These are phyloP conservation scores for Rhizoclosmatium globosum DNA, from an alignment of 192 early-diverging fungal genomes.

Conservation along the genomic window DNA sequence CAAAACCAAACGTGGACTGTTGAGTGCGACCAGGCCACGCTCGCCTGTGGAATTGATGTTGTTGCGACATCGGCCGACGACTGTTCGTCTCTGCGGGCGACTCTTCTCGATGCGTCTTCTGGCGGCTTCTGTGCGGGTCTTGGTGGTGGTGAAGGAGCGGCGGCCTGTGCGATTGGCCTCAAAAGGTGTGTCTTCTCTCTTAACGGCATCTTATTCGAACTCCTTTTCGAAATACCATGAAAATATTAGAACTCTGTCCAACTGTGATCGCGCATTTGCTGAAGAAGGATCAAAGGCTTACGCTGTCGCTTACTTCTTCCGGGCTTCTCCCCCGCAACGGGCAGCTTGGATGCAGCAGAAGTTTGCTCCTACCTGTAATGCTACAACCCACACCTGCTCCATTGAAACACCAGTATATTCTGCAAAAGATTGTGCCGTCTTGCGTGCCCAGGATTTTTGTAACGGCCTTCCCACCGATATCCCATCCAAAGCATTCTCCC, in stretches of 20 bases:
- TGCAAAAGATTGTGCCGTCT: not conserved
- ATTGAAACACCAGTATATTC: not conserved
- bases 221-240: too few relatives aligned
- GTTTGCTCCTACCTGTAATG: not conserved
- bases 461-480: not conserved
- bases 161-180: too few relatives aligned
- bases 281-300: not conserved
- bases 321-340: not conserved
- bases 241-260: not conserved
- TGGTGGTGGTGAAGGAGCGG: too few relatives aligned
- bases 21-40: not conserved
- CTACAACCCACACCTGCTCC: not conserved
- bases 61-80: not conserved
- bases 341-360: not conserved
- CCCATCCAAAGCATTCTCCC: not conserved
- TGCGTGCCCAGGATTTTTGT: not conserved
- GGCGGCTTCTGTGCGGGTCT: too few relatives aligned
- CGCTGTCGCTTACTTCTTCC: not conserved
- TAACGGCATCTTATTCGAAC: too few relatives aligned
- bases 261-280: not conserved
- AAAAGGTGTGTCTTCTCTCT: too few relatives aligned
- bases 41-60: not conserved
- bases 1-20: too few relatives aligned
- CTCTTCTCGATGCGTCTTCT: too few relatives aligned
- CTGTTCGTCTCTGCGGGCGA: not conserved